Evolutionary conservation across 208 protist genomes (phyloP), one percentile per base, ranked within the genome.

Genomic region (Leptomonas pyrrhocoris): DNA sequence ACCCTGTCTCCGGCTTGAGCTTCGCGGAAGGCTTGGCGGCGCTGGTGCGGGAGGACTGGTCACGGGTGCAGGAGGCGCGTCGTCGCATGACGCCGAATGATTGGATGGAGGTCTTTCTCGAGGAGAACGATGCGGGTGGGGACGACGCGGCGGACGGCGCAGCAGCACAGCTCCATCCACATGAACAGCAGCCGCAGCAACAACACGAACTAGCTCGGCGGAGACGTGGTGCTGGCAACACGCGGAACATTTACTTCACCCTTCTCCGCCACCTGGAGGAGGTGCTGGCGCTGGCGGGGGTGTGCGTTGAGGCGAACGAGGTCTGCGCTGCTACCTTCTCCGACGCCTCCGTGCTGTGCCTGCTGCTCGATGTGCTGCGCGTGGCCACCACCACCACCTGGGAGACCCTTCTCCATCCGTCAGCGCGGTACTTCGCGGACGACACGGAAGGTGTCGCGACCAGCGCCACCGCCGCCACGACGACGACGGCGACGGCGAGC

Each of bases 271-370:
- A 79, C 15, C 68, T 88, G 18, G 88, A 93, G 34, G 84, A 93
- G 71, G 55, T 84, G 15, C 55, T 93, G n/a, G 68, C 80, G 62
- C 60, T 90, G 19, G 57, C 73, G 8, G 51, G 53, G 4, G 77
- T 86, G 31, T 87, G 79, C 42, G 80, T 83, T 13, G 88, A 93
- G 46, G 80, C 73, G 2, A 87, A 56, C 59, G 85, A 90, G 65
- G 60, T 57, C 25, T 80, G 84, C 42, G 80, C 81, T 1, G 69
- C 55, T 4, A 62, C 73, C 64, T 83, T 88, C 46, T 80, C 84
- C 28, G 48, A 62, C 18, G 54, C 73, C 0, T 27, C 30, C 19
- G 50, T 64, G 21, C 69, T 81, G 16, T 48, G 71, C 4, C 58
- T 74, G 40, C 68, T 87, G 27, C 58, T 93, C 1, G 65, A 72